Percentiles rank a stretch among this genome's conserved stretches.
These are phyloP conservation scores for Leccinum boreale DNA, from an alignment of 768 basidiomycete species.

Conservation along the genomic window DNA sequence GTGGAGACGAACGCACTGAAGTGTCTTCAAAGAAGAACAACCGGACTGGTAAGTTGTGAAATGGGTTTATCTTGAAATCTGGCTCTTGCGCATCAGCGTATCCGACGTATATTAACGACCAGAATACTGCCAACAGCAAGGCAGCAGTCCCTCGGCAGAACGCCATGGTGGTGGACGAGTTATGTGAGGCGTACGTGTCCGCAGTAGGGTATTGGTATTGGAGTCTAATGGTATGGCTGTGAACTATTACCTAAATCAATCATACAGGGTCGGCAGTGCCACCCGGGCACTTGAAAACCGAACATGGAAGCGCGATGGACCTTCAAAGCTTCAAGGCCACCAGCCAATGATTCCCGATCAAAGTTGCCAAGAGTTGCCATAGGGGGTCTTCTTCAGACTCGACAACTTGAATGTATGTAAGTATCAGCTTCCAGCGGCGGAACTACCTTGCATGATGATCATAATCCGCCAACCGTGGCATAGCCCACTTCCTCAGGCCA, in stretches of 20 bases:
- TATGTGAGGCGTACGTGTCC: conserved; percentile 12
- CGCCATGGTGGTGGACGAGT: conserved; percentile 25
- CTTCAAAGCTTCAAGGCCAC: no score
- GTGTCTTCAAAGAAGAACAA: conserved; percentile 95
- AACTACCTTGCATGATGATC: no score
- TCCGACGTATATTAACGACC: conserved; percentile 20
- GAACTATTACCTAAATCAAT: not conserved
- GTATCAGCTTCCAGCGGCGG: no score
- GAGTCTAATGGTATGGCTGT: not conserved
- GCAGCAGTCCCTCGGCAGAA: conserved; percentile 26
- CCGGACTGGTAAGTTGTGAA: conserved; percentile 69
- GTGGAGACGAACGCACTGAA: conserved; percentile 51
- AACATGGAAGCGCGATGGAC: not conserved
- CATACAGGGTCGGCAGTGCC: not conserved
- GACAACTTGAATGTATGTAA: no score
- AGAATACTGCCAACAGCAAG: conserved; percentile 24
- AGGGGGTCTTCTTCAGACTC: no score
- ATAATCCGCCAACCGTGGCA: no score
- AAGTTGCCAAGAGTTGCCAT: no score
- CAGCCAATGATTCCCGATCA: no score
- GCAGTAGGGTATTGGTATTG: conserved; percentile 1
- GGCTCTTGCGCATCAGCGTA: conserved; percentile 42
- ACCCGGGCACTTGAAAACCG: not conserved
- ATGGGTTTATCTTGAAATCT: conserved; percentile 46
- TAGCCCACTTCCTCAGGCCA: no score